Conservation (phyloP, 176 grass and related monocot species). For the Zea luxurians region DNA sequence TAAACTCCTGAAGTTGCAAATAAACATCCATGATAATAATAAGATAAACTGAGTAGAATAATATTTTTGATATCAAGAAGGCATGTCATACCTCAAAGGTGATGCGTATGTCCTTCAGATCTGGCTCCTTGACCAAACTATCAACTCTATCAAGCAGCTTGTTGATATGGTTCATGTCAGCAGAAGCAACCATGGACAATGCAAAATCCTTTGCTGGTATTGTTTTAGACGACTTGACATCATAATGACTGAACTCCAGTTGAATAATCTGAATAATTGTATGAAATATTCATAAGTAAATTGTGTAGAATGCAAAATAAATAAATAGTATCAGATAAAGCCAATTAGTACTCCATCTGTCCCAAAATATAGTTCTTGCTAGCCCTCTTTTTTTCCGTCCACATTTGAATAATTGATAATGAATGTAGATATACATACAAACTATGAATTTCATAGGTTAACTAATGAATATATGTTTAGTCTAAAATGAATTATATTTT, state of each 20-base stretch:
- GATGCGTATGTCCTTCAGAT: constrained; percentile 60
- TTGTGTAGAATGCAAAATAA: neutral
- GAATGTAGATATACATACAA: too few species aligned
- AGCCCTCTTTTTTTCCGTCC: too few species aligned
- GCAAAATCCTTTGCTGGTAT: constrained; percentile 90
- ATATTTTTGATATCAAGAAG: neutral
- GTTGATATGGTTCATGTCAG: constrained; percentile 81
- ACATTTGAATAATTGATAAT: too few species aligned
- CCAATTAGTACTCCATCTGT: too few species aligned
- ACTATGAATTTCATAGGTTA: too few species aligned
- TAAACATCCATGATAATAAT: constrained; percentile 15
- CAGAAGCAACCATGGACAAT: constrained; percentile 89
- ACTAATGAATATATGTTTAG: too few species aligned
- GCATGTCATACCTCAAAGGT: constrained; percentile 72
- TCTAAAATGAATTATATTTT: too few species aligned
- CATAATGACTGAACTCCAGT: constrained; percentile 89
- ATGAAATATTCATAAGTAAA: neutral
- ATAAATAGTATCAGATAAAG: neutral
- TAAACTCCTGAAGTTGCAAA: constrained; percentile 71
- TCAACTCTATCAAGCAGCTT: constrained; percentile 77
- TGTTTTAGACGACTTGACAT: constrained; percentile 65
- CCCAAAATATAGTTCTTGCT: too few species aligned
- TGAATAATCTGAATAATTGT: constrained; percentile 64
- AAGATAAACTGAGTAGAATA: constrained; percentile 6
- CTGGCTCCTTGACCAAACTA: constrained; percentile 48